Evolutionary conservation across 1,284 basidiomycete genomes (phyloP), one percentile per base, ranked within the genome.

Genomic region (Trichosporon asahii): DNA sequence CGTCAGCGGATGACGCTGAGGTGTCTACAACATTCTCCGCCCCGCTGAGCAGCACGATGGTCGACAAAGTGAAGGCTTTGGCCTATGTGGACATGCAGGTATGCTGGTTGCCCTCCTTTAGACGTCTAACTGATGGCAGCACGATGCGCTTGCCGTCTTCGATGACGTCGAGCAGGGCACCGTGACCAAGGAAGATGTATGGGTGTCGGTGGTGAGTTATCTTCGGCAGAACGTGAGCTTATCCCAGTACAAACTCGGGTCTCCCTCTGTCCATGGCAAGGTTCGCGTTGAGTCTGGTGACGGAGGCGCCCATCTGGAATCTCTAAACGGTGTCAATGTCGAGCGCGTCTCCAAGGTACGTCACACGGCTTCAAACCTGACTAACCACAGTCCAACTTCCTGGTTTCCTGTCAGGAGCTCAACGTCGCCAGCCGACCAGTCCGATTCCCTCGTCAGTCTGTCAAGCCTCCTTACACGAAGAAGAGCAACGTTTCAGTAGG

Each of bases 31-130:
- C 33, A 29, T 61, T 61, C 60, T 33, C 33, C 60, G 49, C 21
- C 49, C 8, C 11, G 6, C 14, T 27, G 21, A 61, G 15, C 29
- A 61, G 27, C 57, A 31, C 57, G 18, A 61, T 61, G 57, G 57
- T 71, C 68, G 65, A 64, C 40, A 68, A 64, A 53, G 33, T 77
- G 6, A 65, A 76, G 53, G 49, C 53, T 1, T 66, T 84, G 21
- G 70, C 80, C 2, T 83, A 82, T 66, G 74, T 84, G 2, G 82
- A 84, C 67, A 76, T 84, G n/a, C 82, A 83, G 72, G 82, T 83
- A 66, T 64, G 78, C 44, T 3, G n/a, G 18, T 2, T 14, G n/a
- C 3, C 31, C 31, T 9, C 4, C 3, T 3, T 9, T 9, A 33
- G 31, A 9, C 3, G 9, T 9, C 4, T 7, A 64, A 46, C 68